A percentile compares a stretch with the other conserved stretches of the same genome.
These are phyloP conservation scores for Naganishia onofrii DNA, from an alignment of 768 basidiomycete genomes.

Conservation along the genomic window DNA sequence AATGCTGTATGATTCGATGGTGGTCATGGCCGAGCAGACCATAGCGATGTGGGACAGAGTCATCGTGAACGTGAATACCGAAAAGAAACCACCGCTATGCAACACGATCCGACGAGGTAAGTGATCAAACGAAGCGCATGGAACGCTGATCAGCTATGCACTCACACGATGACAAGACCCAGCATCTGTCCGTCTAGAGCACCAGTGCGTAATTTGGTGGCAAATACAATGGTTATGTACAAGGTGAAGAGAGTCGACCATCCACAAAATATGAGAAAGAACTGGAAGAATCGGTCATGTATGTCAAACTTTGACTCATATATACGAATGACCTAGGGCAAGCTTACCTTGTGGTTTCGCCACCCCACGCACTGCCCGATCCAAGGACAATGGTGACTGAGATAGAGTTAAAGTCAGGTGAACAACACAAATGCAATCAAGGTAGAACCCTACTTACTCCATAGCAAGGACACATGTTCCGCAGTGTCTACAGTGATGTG, in stretches of 20 bases:
- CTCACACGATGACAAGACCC: constrained; percentile 71
- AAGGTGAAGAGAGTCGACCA: constrained; percentile 63
- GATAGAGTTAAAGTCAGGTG: neutral
- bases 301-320: neutral
- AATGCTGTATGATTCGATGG: constrained; percentile 70
- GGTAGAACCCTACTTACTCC: constrained; percentile 40
- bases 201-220: constrained; percentile 22
- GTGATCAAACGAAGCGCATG: neutral
- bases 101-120: neutral
- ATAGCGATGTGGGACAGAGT: constrained; percentile 62
- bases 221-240: constrained; percentile 56
- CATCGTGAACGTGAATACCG: constrained; percentile 66
- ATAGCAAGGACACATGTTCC: constrained; percentile 48
- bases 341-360: constrained; percentile 74
- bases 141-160: constrained; percentile 31
- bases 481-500: constrained; percentile 51
- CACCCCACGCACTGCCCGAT: constrained; percentile 93
- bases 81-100: constrained; percentile 66
- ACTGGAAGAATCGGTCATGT: neutral
- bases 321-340: neutral
- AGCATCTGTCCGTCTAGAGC: constrained; percentile 67
- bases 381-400: constrained; percentile 59
- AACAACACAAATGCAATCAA: constrained; percentile 5
- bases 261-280: constrained; percentile 73
- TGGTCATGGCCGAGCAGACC: constrained; percentile 66